A percentile compares a stretch with the other conserved stretches of the same genome.
Evolutionary conservation across 306 rosid genomes (phyloP).

Genomic region (Vigna mungo): DNA sequence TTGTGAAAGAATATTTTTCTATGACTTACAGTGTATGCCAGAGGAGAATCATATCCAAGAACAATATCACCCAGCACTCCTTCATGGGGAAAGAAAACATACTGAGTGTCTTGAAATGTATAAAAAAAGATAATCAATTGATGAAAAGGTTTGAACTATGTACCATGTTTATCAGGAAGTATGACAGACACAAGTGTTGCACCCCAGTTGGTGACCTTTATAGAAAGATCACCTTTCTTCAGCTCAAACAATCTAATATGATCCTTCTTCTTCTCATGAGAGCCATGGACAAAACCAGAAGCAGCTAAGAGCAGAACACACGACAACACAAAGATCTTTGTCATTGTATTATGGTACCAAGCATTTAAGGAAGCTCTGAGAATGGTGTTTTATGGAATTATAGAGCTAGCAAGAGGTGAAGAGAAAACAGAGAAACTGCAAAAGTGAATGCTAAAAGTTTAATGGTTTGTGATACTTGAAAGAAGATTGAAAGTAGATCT

Average conservation of each 20-base stretch:
- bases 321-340: slow-evolving; percentile 38
- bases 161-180: slow-evolving; percentile 56
- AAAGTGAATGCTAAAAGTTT: not conserved
- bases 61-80: slow-evolving; percentile 77
- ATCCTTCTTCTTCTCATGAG: slow-evolving; percentile 17
- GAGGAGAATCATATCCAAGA: slow-evolving; percentile 78
- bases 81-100: slow-evolving; percentile 37
- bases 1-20: too few relatives aligned
- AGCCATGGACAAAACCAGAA: slow-evolving; percentile 47
- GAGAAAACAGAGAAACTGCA: not conserved
- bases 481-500: not conserved
- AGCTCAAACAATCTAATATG: slow-evolving; percentile 50
- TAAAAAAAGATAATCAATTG: not conserved
- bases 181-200: slow-evolving; percentile 52
- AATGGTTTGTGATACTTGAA: not conserved
- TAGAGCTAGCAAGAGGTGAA: not conserved
- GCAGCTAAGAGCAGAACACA: slow-evolving; percentile 28
- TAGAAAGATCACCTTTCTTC: slow-evolving; percentile 50
- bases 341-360: slow-evolving; percentile 36
- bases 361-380: not conserved
- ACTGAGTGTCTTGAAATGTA: slow-evolving; percentile 36
- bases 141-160: not conserved
- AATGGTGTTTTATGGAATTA: not conserved
- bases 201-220: slow-evolving; percentile 59
- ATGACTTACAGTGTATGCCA: slow-evolving; percentile 55